Base-by-base conservation (phyloP, 768 basidiomycete species). In the Russula dissimulans region DNA sequence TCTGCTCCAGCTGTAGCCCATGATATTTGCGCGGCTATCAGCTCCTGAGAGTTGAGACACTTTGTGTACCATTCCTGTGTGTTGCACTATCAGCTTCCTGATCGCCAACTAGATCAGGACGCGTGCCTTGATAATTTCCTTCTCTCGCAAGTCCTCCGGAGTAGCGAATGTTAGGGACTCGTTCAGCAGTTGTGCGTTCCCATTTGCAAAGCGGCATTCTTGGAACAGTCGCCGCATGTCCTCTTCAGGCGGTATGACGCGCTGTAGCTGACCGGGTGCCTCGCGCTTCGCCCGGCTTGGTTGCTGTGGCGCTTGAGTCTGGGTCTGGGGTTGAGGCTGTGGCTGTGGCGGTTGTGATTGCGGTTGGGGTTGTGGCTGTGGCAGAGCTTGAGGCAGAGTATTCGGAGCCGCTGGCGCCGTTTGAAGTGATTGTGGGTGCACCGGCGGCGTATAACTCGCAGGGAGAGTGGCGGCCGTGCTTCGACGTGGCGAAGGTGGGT, bases 1-100 rank as follows among this genome's bases (percentile, higher is more conserved):
- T 88, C 86, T 1, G 92, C 92, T 14, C 85, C 81, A 1, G 91
- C 85, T 22, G 84, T 81, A 4, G 94, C 94, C 93, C 94, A 95
- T 7, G 88, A 84, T 66, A 97, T 93, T 72, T 95, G 93, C 11
- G 87, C 84, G 64, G 78, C 86, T 31, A 95, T 83, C 11, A 94
- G 79, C 61, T 93, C 92, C 71, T 92, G 91, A 3, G 90, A 92
- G 3, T 81, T 78, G 34, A 82, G 79, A 69, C 91, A 93, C 68
- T 90, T 89, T 15, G 71, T 67, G 66, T 89, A 82, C 67, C 93
- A 94, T 73, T 95, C 93, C 91, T 95, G 69, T 1, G 18, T 41
- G 42, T 38, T 36, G 3, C 7, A 14, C 56, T 3, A n/a, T 63
- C 46, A 60, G 46, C 39, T 38, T 15, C n/a, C 10, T 56, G 22